phyloP scores from a whole-genome alignment of 2,329 filamentous ascomycete species.

The Ophiostoma australiae region DNA sequence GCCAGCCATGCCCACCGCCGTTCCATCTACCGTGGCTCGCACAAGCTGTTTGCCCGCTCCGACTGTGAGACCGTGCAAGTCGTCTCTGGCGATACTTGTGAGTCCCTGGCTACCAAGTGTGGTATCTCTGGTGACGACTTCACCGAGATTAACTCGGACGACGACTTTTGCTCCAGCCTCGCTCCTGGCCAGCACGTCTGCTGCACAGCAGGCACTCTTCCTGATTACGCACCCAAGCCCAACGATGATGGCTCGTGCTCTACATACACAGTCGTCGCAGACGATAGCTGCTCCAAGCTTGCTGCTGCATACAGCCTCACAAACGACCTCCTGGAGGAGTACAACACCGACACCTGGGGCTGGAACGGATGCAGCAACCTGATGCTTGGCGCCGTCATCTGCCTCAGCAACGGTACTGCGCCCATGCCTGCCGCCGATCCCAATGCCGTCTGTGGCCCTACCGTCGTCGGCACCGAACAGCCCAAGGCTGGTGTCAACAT shows the following conservation, averaged over 20 bases:
- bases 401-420: constrained; percentile 35
- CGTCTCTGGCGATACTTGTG: constrained; percentile 21
- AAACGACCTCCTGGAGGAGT: constrained; percentile 20
- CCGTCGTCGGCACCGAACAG: constrained; percentile 24
- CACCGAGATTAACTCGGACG: constrained; percentile 28
- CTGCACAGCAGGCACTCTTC: background rate
- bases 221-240: constrained; percentile 32
- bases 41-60: background rate
- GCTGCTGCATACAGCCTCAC: constrained; percentile 25
- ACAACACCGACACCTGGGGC: constrained; percentile 39
- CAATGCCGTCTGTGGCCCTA: constrained; percentile 37
- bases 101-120: constrained; percentile 23
- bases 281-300: constrained; percentile 36
- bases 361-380: constrained; percentile 36
- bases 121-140: constrained; percentile 27
- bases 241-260: constrained; percentile 37
- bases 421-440: constrained; percentile 35
- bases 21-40: background rate
- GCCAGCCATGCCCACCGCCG: background rate
- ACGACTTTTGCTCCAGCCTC: background rate
- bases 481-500: background rate
- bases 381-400: constrained; percentile 32
- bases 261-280: constrained; percentile 33
- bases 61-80: constrained; percentile 24
- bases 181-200: constrained; percentile 7